Conservation (phyloP, 2,329 filamentous ascomycete genomes). For the Venturia effusa region DNA sequence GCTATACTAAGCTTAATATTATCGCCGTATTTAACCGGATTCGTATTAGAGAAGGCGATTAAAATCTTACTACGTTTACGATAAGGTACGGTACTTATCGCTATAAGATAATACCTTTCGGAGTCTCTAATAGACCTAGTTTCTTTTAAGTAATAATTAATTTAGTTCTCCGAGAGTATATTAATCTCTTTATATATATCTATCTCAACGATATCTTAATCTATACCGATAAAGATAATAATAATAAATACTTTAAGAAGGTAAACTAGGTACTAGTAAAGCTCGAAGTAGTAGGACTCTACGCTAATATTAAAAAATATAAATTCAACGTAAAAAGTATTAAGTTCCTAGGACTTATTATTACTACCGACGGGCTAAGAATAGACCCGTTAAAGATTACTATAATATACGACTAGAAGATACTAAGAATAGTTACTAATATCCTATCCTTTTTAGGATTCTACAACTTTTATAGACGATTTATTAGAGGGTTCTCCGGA, state of each 20-base stretch:
- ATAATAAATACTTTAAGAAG: constrained; percentile 4
- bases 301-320: too few relatives aligned
- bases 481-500: constrained; percentile 16
- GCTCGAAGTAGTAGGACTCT: too few relatives aligned
- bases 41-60: constrained; percentile 21
- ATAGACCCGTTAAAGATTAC: too few relatives aligned
- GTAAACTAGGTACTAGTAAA: constrained; percentile 6
- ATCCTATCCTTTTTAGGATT: too few relatives aligned
- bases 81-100: constrained; percentile 24
- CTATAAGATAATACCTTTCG: constrained; percentile 25
- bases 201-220: constrained; percentile 19
- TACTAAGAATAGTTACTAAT: too few relatives aligned
- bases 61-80: constrained; percentile 24
- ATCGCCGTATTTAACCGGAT: constrained; percentile 22
- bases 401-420: too few relatives aligned
- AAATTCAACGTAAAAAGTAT: too few relatives aligned
- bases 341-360: too few relatives aligned
- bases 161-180: constrained; percentile 12
- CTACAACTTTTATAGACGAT: too few relatives aligned
- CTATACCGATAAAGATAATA: too few relatives aligned
- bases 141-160: constrained; percentile 19
- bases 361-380: too few relatives aligned
- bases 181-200: too few relatives aligned
- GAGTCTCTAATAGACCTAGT: constrained; percentile 12
- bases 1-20: constrained; percentile 3